phyloP scores from a whole-genome alignment of 306 rosid species.

The Pueraria montana region DNA sequence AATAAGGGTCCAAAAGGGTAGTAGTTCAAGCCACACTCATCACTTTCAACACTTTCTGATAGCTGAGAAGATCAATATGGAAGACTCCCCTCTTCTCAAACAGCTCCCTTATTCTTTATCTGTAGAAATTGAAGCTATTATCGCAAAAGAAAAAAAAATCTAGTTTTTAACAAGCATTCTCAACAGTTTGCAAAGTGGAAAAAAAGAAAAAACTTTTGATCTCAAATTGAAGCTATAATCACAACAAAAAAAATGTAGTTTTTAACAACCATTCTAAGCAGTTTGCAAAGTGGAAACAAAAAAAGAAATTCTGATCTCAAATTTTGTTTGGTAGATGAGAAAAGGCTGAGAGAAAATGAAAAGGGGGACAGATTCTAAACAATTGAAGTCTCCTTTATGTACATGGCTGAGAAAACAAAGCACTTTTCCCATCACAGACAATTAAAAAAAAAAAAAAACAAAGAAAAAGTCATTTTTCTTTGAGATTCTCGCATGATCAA shows the following conservation, averaged over 20 bases:
- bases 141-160: not conserved
- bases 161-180: constrained; percentile 33
- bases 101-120: constrained; percentile 17
- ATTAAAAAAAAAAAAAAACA: not conserved
- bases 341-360: not conserved
- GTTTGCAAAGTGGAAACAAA: not conserved
- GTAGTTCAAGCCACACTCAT: constrained; percentile 53
- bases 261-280: not conserved
- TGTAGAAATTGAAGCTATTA: constrained; percentile 45
- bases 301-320: not conserved
- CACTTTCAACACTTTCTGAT: constrained; percentile 16
- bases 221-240: constrained; percentile 1
- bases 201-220: not conserved
- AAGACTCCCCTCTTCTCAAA: constrained; percentile 34
- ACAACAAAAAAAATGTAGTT: not conserved
- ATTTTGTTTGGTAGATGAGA: not conserved
- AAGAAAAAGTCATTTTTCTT: not conserved
- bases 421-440: constrained; percentile 16
- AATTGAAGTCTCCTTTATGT: constrained; percentile 7
- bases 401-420: constrained; percentile 36
- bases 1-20: constrained; percentile 48
- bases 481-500: constrained; percentile 24
- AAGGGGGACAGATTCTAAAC: not conserved
- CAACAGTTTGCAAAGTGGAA: constrained; percentile 12
- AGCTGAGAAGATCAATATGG: constrained; percentile 27